Base-by-base conservation (phyloP, 192 early-diverging fungal species). In the Allomyces arbusculus region DNA sequence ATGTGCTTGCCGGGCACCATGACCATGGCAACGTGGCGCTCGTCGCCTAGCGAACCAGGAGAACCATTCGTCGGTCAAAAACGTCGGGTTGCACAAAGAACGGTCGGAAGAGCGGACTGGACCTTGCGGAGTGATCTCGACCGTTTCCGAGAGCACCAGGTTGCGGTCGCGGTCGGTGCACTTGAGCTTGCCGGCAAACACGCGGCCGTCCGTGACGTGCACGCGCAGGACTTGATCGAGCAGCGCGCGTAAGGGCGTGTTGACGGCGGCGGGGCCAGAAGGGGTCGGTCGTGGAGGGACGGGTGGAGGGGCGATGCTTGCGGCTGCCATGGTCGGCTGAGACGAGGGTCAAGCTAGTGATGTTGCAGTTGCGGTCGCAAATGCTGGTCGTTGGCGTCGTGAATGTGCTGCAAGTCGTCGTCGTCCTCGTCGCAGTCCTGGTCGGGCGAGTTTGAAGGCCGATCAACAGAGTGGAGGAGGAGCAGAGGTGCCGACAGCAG, bases 161-260 rank as follows among this genome's bases (percentile, higher is more conserved):
- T 66, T 66, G 65, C 65, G 55, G 24, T 66, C 65, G 24, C 65
- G 65, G 65, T 66, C 65, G 23, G 24, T 58, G 65, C 65, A 66
- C 24, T 16, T 12, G 65, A 66, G 45, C 19, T 23, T 16, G 45
- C 65, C 65, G 2, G 14, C 40, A 6, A 66, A 22, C 12, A 66
- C 50, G 55, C 65, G 65, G 50, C 65, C 65, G 23, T 66, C 65
- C 55, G 44, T 19, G 50, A 66, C 50, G 22, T 19, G 20, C 11
- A 58, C 45, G 6, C 65, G 65, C 12, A 44, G 61, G 23, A n/a
- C 20, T 11, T n/a, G 44, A 0, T 44, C 64, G 11, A 65, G 10
- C 23, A 65, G 33, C 20, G 63, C 23, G 22, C 24, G 63, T 11
- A 64, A 40, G 33, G 33, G 33, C 33, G 33, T 40, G 33, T 3